Base-by-base conservation (phyloP, 2,329 filamentous ascomycete genomes). In the Stagonosporopsis chrysanthemi region DNA sequence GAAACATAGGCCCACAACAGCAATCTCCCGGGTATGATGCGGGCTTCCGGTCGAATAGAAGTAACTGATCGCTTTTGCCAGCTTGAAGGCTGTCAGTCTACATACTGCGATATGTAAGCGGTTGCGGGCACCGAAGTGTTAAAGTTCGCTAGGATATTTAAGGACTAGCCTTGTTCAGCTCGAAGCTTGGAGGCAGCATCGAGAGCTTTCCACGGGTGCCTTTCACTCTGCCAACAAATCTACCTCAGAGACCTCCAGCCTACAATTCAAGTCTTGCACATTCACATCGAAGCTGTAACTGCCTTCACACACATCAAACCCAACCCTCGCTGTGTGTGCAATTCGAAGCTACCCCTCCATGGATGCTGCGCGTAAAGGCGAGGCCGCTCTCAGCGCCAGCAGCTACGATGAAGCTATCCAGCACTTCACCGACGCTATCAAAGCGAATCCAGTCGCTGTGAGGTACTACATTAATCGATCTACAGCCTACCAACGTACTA, bases 391-490 rank as follows among this genome's bases (percentile, higher is more conserved):
- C 55, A 78, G 85, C 26, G 80, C 77, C 8, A 83, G 83, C 47
- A 83, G 93, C 58, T 94, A 86, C 75, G 78, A 83, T 5, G 81
- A 83, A 43, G 92, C 91, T 41, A 85, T 97, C 65, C 74, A 80
- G 33, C 84, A 68, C 50, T 95, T 86, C 75, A 79, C 83, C 14
- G 79, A 81, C 12, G 93, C 91, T 19, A 84, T 97, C 64, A 72
- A 79, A 15, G 83, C 88, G 66, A 82, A 82, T 12, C 87, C 88
- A 0, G 81, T 80, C 36, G 91, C 90, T 2, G 90, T 91, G 1
- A 79, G 84, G 45, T 97, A 95, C 85, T 89, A 94, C 61, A 86
- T 95, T 61, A 87, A 90, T 64, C 91, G 94, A 19, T 90, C 92
- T 4, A 92, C 88, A 39, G 91, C 91, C 36, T 88, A 92, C 72